Evolutionary conservation across 345 rosid genomes (phyloP).

Genomic region (Boechera stricta): DNA sequence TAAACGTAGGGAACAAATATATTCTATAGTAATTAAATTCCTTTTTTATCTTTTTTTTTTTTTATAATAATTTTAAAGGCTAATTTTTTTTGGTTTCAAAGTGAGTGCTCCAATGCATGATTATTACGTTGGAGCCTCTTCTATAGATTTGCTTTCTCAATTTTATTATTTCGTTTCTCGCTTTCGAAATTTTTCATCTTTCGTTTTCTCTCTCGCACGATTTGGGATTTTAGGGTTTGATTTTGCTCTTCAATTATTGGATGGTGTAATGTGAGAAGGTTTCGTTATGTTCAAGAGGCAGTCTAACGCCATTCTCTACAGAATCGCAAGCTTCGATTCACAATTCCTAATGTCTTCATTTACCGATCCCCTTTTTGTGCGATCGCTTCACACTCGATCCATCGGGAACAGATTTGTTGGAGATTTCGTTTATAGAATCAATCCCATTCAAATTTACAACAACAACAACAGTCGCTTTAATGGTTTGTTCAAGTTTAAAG

Average conservation of each 20-base stretch:
- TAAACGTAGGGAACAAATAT: constrained; percentile 24
- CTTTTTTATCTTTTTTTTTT: not conserved
- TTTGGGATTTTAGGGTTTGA: constrained; percentile 31
- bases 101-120: constrained; percentile 43
- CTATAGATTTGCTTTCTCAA: constrained; percentile 12
- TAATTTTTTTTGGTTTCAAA: not conserved
- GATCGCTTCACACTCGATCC: constrained; percentile 47
- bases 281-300: constrained; percentile 63
- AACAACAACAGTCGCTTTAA: constrained; percentile 18
- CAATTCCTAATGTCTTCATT: constrained; percentile 47
- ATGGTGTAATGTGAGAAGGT: constrained; percentile 51
- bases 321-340: constrained; percentile 44
- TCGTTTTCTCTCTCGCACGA: not conserved
- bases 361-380: constrained; percentile 34
- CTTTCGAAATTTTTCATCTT: not conserved
- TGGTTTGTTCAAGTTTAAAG: constrained; percentile 33
- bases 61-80: not conserved
- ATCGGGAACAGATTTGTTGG: constrained; percentile 5
- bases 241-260: not conserved
- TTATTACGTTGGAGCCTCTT: constrained; percentile 40
- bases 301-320: constrained; percentile 39
- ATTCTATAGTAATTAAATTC: not conserved
- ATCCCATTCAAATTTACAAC: constrained; percentile 24
- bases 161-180: not conserved
- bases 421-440: constrained; percentile 23